These are phyloP conservation scores for Cardamine resedifolia DNA, from an alignment of 345 rosid species.

Conservation along the genomic window DNA sequence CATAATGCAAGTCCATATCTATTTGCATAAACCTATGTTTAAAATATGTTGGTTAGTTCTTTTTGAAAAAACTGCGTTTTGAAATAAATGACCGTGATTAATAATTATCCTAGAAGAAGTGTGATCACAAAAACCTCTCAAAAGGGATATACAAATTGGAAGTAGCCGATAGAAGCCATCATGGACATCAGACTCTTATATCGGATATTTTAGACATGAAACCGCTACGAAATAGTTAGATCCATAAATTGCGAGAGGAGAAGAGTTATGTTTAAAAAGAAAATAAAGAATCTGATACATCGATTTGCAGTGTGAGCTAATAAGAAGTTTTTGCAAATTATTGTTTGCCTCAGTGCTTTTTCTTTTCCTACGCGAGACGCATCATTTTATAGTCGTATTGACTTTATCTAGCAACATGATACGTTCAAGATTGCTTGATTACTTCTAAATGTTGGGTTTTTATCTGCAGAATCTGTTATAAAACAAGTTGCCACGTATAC, in stretches of 20 bases:
- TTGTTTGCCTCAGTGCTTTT: background rate
- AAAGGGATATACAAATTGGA: slow-evolving; percentile 1
- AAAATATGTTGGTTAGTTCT: too few species aligned
- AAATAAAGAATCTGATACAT: slow-evolving; percentile 7
- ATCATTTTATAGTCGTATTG: background rate
- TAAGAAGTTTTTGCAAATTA: background rate
- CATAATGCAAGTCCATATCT: too few species aligned
- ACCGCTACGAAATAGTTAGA: slow-evolving; percentile 4
- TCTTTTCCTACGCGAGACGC: background rate
- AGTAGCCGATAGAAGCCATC: slow-evolving; percentile 20
- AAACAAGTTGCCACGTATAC: slow-evolving; percentile 3
- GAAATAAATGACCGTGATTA: too few species aligned
- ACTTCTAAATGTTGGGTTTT: slow-evolving; percentile 9
- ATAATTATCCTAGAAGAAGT: slow-evolving; percentile 15
- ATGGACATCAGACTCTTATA: slow-evolving; percentile 9
- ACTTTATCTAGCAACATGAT: background rate
- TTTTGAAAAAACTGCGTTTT: too few species aligned
- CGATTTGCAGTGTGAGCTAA: background rate
- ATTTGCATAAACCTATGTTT: too few species aligned
- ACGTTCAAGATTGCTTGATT: background rate
- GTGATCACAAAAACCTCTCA: slow-evolving; percentile 12
- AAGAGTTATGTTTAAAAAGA: slow-evolving; percentile 20
- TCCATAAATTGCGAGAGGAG: slow-evolving; percentile 10
- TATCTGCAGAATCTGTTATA: background rate
- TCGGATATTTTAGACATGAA: slow-evolving; percentile 19